Conservation (phyloP, 1,284 basidiomycete genomes). For the Bjerkandera adusta region DNA sequence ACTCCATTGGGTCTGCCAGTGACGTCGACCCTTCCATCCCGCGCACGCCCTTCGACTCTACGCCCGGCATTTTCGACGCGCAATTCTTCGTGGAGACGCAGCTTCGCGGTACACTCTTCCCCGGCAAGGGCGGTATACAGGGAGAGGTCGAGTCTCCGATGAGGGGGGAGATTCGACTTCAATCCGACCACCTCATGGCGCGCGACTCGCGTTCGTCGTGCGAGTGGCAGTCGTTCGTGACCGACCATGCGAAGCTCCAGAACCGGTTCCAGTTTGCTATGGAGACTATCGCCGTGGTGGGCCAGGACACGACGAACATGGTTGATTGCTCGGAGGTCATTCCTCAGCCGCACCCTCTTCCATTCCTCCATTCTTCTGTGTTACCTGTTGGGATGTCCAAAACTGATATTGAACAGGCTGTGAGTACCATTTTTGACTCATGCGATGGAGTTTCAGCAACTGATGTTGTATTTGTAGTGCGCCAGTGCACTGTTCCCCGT, state of each 20-base stretch:
- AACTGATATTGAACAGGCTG: slow-evolving; percentile 26
- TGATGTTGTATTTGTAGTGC: slow-evolving; percentile 17
- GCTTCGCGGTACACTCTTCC: slow-evolving; percentile 18
- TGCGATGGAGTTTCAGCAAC: neutral
- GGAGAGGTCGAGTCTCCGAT: slow-evolving; percentile 21
- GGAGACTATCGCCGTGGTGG: slow-evolving; percentile 31
- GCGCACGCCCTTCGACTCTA: slow-evolving; percentile 7
- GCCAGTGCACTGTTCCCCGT: slow-evolving; percentile 3
- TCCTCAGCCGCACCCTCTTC: slow-evolving; percentile 4
- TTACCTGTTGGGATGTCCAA: slow-evolving; percentile 18
- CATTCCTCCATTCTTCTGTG: slow-evolving; percentile 3
- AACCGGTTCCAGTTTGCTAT: slow-evolving; percentile 29
- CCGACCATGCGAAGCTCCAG: slow-evolving; percentile 30
- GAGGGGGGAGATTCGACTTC: slow-evolving; percentile 18
- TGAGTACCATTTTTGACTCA: slow-evolving; percentile 13
- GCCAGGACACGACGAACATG: slow-evolving; percentile 24
- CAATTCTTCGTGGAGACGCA: slow-evolving; percentile 14
- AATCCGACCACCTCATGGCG: slow-evolving; percentile 20
- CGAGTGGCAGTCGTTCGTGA: slow-evolving; percentile 26
- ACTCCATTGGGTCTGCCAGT: slow-evolving; percentile 24
- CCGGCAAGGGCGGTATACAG: slow-evolving; percentile 15
- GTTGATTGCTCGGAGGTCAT: slow-evolving; percentile 28
- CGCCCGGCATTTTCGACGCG: slow-evolving; percentile 1
- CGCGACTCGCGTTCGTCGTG: slow-evolving; percentile 25
- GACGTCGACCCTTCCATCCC: slow-evolving; percentile 24